phyloP scores from a whole-genome alignment of 2,329 filamentous ascomycete species.

The Colletotrichum spinosum region DNA sequence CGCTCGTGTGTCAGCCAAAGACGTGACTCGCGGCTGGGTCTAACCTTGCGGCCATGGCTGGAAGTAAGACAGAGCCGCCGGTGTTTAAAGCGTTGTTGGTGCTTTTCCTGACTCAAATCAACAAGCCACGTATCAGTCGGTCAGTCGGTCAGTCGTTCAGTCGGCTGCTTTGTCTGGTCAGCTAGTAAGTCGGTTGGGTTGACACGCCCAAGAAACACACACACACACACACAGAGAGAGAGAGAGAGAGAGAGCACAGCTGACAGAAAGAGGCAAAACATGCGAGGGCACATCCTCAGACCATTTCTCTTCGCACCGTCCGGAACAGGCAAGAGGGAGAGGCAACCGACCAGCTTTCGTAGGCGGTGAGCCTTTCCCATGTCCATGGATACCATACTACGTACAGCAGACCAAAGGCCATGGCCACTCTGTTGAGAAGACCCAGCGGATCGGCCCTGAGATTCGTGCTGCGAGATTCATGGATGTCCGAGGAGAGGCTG shows the following conservation, averaged over 20 bases:
- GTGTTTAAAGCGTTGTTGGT: neutral
- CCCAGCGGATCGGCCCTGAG: conserved; percentile 17
- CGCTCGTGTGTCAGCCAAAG: conserved; percentile 5
- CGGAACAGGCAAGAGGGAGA: neutral
- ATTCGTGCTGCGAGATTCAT: neutral
- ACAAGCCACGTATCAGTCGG: neutral
- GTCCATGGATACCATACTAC: neutral
- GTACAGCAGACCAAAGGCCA: neutral
- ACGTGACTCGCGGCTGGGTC: conserved; percentile 26
- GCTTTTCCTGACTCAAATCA: conserved; percentile 26
- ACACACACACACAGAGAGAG: too few relatives aligned
- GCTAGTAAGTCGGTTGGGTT: too few relatives aligned
- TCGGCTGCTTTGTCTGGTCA: too few relatives aligned
- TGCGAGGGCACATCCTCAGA: too few relatives aligned
- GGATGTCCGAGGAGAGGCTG: conserved; percentile 17
- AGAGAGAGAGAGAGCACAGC: too few relatives aligned
- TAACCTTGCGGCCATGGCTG: conserved; percentile 16
- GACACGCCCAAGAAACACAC: too few relatives aligned
- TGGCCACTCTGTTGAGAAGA: conserved; percentile 30
- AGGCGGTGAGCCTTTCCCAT: conserved; percentile 20
- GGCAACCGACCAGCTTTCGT: conserved; percentile 17
- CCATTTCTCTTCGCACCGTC: too few relatives aligned
- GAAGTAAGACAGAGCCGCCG: conserved; percentile 19
- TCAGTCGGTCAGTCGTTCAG: too few relatives aligned
- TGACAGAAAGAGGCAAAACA: too few relatives aligned